Base-by-base conservation (phyloP, 345 rosid species). In the Populus davidiana region DNA sequence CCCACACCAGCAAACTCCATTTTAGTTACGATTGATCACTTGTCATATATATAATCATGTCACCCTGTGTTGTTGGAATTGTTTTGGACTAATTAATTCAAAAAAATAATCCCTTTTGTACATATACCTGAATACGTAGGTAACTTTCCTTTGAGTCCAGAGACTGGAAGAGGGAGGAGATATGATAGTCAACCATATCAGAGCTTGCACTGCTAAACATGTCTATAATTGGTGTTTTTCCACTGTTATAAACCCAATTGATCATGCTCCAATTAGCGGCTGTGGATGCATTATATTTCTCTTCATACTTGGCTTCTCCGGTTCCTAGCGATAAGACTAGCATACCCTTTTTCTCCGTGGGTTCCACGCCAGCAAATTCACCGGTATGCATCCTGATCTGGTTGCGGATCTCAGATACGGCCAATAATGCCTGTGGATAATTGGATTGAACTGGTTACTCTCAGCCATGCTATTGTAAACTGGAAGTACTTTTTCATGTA, bases 251-350 rank as follows among this genome's bases (percentile, higher is more conserved):
- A 29, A 81, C 6, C 84, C 86, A 83, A 38, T 27, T 14, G 21
- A 75, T 5, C 23, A 74, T 11, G n/a, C 84, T 79, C 81, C 84
- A 83, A 1, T 21, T 62, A 23, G 84, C 61, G 23, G 86, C 75
- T 35, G 21, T 13, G 41, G 75, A 50, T 16, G 84, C 86, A 41
- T 16, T 52, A 3, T 80, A 83, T 70, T 69, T 83, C 8, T 23
- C 33, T 68, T 77, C 82, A 35, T 67, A 10, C 69, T 83, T 81
- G 39, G 83, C 63, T 20, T 38, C 4, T 14, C 86, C 86, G 0
- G 82, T 80, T 21, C 86, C 79, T 5, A 71, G 56, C 16, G 86
- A 80, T 8, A 78, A 41, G 36, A 80, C 77, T 43, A 74, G 77
- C 78, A 81, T 49, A 21, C 72, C 17, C 29, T 67, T 63, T 21